Percentiles rank a stretch among this genome's conserved stretches.
phyloP scores from a whole-genome alignment of 495 filamentous ascomycete species.

The Penicillium macrosclerotiorum region DNA sequence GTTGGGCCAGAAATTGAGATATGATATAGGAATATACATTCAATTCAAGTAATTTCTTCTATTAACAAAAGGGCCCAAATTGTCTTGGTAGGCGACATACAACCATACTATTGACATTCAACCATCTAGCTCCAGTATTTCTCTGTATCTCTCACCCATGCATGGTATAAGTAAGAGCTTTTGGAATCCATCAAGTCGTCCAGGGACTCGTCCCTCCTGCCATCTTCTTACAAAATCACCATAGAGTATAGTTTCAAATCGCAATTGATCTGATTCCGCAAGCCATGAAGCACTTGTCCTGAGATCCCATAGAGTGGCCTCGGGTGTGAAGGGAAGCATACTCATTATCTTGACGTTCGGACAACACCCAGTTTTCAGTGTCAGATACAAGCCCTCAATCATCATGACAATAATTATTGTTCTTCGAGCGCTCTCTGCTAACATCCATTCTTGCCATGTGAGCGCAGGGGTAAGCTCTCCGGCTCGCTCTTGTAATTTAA shows the following conservation, averaged over 20 bases:
- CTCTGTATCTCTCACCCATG: slow-evolving; percentile 10
- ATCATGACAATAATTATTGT: slow-evolving; percentile 4
- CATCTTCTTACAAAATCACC: slow-evolving; percentile 8
- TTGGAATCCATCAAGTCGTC: slow-evolving; percentile 2
- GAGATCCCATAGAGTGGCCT: not conserved
- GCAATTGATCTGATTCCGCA: not conserved
- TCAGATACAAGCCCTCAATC: slow-evolving; percentile 3
- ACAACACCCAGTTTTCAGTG: slow-evolving; percentile 7
- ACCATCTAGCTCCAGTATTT: not conserved
- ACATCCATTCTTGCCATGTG: slow-evolving; percentile 12
- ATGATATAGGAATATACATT: no score
- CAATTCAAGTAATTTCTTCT: no score
- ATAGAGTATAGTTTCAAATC: slow-evolving; percentile 6
- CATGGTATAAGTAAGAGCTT: slow-evolving; percentile 11
- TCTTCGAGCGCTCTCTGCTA: slow-evolving; percentile 9
- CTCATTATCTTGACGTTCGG: slow-evolving; percentile 2
- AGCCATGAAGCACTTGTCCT: slow-evolving; percentile 4
- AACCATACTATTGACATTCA: no score
- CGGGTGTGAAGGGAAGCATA: slow-evolving; percentile 9
- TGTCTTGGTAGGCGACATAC: no score
- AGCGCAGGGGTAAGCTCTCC: not conserved
- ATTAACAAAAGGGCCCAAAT: no score
- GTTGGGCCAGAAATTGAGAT: no score
- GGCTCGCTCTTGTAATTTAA: slow-evolving; percentile 3
- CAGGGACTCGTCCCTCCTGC: slow-evolving; percentile 5